Evolutionary conservation across 176 grass and related monocot genomes (phyloP), one percentile per base, ranked within the genome.

Genomic region (Eleusine coracana): DNA sequence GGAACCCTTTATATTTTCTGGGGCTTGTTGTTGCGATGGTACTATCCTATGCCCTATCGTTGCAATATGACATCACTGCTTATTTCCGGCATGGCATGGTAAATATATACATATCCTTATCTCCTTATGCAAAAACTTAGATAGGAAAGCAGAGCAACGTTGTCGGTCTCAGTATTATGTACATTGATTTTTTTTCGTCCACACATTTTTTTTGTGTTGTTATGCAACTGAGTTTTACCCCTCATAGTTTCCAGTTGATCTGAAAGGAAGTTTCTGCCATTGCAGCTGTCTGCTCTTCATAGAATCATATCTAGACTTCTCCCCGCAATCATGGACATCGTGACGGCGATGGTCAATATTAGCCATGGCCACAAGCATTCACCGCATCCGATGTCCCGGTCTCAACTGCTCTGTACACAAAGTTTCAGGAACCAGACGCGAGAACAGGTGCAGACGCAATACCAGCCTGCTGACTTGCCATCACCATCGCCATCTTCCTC

Each of bases 1-100:
- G 94, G 78, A 97, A 92, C 70, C 94, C 94, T 66, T 74, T 89
- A 60, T 97, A 94, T 64, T 21, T 97, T 51, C 46, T 94, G 37
- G 88, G 90, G 44, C 62, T 94, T 8, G 89, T 90, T 59, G 27
- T 97, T 64, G 23, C 87, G 61, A 92, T 87, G 64, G 55, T 91
- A 58, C 56, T 94, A 8, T 92, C 83, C n/a, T 90, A 90, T 64
- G 92, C 90, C 76, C 15, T 87, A 67, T 91, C 82, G 86, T 39
- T 89, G 80, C 89, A 97, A 83, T 94, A 88, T 36, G 73, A 94
- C 76, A 82, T 94, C 20, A 50, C 55, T 71, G 83, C 88, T 54
- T 89, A 90, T 81, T 94, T 97, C 49, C 83, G 73, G 4, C 86
- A 92, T 83, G 94, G 92, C 74, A 66, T 40, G 29, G 94, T 97